Percentiles rank a stretch among this genome's conserved stretches.
phyloP scores from a whole-genome alignment of 1,284 basidiomycete genomes.

The Moniliella sp. region DNA sequence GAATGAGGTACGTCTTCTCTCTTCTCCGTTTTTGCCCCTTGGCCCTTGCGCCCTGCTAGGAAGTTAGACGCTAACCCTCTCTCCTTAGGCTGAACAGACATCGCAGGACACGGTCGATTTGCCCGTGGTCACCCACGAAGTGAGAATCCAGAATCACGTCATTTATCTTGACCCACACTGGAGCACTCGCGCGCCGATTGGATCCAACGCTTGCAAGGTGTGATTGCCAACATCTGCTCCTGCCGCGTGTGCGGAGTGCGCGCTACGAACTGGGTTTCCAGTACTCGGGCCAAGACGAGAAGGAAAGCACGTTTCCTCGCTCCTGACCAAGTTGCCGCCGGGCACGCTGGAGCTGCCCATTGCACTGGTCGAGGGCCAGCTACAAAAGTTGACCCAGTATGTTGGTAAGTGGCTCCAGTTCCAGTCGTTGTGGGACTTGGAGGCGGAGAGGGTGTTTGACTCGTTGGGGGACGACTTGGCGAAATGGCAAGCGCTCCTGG shows the following conservation, averaged over 20 bases:
- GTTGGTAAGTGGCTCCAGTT: constrained; percentile 95
- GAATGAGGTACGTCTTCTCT: too few relatives aligned
- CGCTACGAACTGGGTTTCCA: constrained; percentile 57
- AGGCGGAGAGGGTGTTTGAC: constrained; percentile 83
- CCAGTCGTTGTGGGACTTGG: constrained; percentile 94
- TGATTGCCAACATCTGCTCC: constrained; percentile 57
- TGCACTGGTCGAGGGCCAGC: constrained; percentile 63
- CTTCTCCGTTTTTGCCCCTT: too few relatives aligned
- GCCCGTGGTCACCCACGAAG: constrained; percentile 50
- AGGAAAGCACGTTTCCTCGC: constrained; percentile 44
- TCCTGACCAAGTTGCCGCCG: constrained; percentile 55
- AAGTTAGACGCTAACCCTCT: too few relatives aligned
- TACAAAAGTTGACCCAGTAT: constrained; percentile 65
- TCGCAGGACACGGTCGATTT: constrained; percentile 4
- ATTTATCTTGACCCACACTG: constrained; percentile 91
- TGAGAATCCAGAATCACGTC: constrained; percentile 90
- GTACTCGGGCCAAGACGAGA: constrained; percentile 7
- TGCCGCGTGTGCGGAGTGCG: constrained; percentile 71
- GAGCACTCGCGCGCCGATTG: constrained; percentile 76
- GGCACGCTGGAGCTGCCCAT: constrained; percentile 62
- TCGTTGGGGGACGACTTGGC: constrained; percentile 75
- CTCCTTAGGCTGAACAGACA: too few relatives aligned
- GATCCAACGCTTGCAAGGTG: constrained; percentile 68
- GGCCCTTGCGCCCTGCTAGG: too few relatives aligned
- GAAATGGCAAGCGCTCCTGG: constrained; percentile 76